These are phyloP conservation scores for Tricholoma terreum DNA, from an alignment of 768 basidiomycete species.

Conservation along the genomic window DNA sequence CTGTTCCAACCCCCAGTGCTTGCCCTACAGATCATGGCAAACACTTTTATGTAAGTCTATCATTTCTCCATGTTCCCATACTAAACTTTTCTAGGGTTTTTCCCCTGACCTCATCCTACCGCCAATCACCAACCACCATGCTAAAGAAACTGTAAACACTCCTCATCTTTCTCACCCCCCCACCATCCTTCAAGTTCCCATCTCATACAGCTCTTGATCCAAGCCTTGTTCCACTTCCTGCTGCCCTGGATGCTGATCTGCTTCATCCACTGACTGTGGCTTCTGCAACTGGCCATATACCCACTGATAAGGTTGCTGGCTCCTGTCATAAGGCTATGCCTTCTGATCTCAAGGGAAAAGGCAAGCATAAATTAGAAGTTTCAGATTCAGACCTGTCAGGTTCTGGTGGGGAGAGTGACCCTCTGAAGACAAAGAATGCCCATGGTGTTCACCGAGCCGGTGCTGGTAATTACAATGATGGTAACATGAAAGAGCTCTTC, in stretches of 20 bases:
- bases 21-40: neutral
- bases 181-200: neutral
- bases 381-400: neutral
- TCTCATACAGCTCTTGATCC: neutral
- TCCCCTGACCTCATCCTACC: neutral
- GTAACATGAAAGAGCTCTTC: neutral
- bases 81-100: neutral
- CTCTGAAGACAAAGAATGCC: neutral
- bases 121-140: neutral
- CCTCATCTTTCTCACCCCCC: neutral
- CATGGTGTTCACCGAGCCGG: neutral
- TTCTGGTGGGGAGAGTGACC: neutral
- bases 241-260: neutral
- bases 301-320: neutral
- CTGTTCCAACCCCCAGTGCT: neutral
- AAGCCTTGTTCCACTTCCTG: neutral
- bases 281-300: neutral
- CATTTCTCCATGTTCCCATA: neutral
- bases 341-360: neutral
- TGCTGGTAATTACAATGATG: neutral
- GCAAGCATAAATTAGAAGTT: neutral
- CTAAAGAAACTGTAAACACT: neutral
- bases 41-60: neutral
- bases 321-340: neutral
- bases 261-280: neutral